A percentile compares a stretch with the other conserved stretches of the same genome.
Conservation (phyloP, 176 grass and related monocot species). For the Secale cereale region DNA sequence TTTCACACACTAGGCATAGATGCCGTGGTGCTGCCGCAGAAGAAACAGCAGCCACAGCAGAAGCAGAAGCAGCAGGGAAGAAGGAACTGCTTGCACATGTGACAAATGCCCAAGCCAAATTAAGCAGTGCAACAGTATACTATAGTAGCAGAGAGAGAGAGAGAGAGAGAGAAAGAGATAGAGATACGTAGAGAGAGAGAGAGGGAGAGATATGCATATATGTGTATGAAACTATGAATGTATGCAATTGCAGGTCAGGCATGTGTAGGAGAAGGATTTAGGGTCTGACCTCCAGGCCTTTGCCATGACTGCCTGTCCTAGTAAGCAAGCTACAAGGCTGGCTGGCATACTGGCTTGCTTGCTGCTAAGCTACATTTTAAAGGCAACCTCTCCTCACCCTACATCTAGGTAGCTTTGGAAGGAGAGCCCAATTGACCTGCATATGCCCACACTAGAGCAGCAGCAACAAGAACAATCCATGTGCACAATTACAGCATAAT, state of each 20-base stretch:
- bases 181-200: background rate
- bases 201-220: background rate
- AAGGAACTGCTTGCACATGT: constrained; percentile 24
- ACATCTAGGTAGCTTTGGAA: constrained; percentile 35
- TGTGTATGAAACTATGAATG: constrained; percentile 27
- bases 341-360: background rate
- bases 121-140: constrained; percentile 16
- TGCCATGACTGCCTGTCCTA: constrained; percentile 33
- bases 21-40: constrained; percentile 30
- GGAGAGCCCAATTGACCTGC: constrained; percentile 57
- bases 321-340: constrained; percentile 3
- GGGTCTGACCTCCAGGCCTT: constrained; percentile 46
- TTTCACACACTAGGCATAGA: constrained; percentile 14
- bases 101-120: constrained; percentile 40
- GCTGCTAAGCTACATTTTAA: constrained; percentile 24
- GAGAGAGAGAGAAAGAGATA: background rate
- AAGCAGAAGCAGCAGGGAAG: constrained; percentile 26
- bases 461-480: constrained; percentile 52
- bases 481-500: constrained; percentile 16
- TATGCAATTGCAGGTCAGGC: background rate
- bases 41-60: constrained; percentile 40
- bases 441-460: constrained; percentile 38
- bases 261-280: constrained; percentile 51
- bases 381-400: background rate
- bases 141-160: background rate